Conservation (phyloP, 768 basidiomycete genomes). For the Strobilomyces dryophilus region DNA sequence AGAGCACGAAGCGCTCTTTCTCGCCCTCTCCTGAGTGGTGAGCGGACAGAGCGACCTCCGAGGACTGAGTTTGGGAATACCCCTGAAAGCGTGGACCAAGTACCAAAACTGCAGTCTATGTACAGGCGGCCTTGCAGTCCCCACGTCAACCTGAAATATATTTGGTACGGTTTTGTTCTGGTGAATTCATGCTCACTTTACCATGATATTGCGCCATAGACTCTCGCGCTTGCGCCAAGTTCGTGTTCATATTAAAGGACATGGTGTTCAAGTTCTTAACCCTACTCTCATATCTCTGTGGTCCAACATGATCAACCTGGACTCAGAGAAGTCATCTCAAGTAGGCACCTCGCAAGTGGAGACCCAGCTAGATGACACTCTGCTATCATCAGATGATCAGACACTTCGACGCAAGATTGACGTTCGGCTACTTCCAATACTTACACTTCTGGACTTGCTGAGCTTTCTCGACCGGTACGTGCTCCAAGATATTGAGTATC, state of each 20-base stretch:
- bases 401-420: conserved; percentile 34
- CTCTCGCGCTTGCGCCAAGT: not conserved
- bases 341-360: not conserved
- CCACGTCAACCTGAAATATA: not conserved
- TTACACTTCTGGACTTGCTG: conserved; percentile 38
- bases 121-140: not conserved
- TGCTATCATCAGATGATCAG: conserved; percentile 15
- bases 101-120: not conserved
- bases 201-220: conserved; percentile 6
- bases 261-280: not conserved
- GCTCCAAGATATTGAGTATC: not conserved
- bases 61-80: not conserved
- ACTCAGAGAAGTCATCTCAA: not conserved
- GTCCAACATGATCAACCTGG: conserved; percentile 7
- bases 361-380: not conserved
- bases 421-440: conserved; percentile 35
- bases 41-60: no score
- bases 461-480: conserved; percentile 39
- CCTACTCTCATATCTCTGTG: not conserved
- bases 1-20: no score
- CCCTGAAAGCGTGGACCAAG: not conserved
- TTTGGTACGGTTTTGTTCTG: not conserved
- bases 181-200: not conserved
- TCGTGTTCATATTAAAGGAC: not conserved
- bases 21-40: no score